These are phyloP conservation scores for Zasmidium cellare DNA, from an alignment of 2,329 filamentous ascomycete species.

Conservation along the genomic window DNA sequence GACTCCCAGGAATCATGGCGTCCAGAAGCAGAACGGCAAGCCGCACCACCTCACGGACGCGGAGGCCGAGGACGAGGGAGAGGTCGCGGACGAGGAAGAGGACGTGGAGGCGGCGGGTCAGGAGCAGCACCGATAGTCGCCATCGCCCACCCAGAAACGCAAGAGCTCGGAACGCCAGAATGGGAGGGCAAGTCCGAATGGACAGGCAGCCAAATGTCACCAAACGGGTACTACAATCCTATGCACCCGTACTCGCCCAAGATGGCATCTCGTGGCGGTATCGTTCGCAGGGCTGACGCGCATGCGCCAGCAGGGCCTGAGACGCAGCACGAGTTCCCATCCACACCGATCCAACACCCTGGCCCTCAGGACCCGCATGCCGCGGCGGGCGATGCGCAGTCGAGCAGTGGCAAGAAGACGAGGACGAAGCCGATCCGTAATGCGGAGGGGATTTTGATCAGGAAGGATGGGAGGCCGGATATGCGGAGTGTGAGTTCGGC, in stretches of 20 bases:
- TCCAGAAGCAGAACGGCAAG: constrained; percentile 19
- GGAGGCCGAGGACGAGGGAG: constrained; percentile 30
- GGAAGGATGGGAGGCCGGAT: constrained; percentile 53
- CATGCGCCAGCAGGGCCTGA: constrained; percentile 19
- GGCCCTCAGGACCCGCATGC: constrained; percentile 17
- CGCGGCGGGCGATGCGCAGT: constrained; percentile 14
- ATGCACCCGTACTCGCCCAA: constrained; percentile 16
- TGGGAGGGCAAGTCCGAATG: constrained; percentile 43
- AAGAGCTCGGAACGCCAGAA: constrained; percentile 39
- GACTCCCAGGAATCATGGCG: constrained; percentile 35
- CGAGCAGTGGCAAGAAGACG: constrained; percentile 43
- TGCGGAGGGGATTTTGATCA: constrained; percentile 51
- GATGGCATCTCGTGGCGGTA: constrained; percentile 7
- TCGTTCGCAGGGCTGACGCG: constrained; percentile 5
- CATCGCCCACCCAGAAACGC: constrained; percentile 23
- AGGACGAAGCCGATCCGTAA: constrained; percentile 53
- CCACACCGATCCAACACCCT: constrained; percentile 22
- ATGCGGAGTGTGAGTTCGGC: constrained; percentile 54
- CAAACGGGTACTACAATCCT: constrained; percentile 35
- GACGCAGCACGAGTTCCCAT: constrained; percentile 24
- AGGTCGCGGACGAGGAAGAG: constrained; percentile 43
- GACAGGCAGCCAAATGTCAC: constrained; percentile 37
- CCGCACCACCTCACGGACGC: constrained; percentile 5
- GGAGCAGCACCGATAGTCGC: constrained; percentile 8
- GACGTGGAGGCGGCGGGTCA: constrained; percentile 39